A percentile compares a stretch with the other conserved stretches of the same genome.
These are phyloP conservation scores for Diaporthe helianthi DNA, from an alignment of 2,329 filamentous ascomycete genomes.

Conservation along the genomic window DNA sequence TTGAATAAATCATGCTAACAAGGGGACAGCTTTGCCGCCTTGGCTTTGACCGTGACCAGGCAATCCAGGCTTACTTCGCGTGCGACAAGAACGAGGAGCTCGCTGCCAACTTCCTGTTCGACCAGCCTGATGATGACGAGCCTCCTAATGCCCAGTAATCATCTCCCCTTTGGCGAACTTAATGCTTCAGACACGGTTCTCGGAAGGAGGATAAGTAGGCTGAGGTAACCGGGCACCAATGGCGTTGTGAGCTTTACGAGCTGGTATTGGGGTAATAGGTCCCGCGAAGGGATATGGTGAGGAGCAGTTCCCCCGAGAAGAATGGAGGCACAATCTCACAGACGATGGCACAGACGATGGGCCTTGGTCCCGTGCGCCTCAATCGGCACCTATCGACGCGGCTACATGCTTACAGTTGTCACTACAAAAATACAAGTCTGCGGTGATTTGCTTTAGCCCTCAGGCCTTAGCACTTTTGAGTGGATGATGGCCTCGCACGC, in stretches of 20 bases:
- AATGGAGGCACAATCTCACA: background rate
- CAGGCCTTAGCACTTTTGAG: background rate
- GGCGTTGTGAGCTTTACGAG: constrained; percentile 25
- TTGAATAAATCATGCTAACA: constrained; percentile 30
- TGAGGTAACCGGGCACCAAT: background rate
- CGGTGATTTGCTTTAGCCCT: constrained; percentile 4
- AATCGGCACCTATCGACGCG: background rate
- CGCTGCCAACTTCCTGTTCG: constrained; percentile 97
- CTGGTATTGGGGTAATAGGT: background rate
- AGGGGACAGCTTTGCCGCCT: constrained; percentile 80
- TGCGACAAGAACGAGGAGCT: constrained; percentile 99
- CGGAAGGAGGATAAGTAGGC: constrained; percentile 1
- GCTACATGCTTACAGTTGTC: constrained; percentile 10
- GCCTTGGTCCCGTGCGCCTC: background rate
- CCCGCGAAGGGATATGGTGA: background rate
- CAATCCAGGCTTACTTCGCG: constrained; percentile 98
- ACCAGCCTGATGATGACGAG: constrained; percentile 89
- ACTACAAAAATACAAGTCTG: constrained; percentile 11
- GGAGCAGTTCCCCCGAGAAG: background rate
- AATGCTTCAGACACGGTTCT: background rate
- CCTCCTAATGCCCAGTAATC: constrained; percentile 52
- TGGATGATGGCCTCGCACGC: background rate
- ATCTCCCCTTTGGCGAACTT: background rate
- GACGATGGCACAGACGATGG: background rate
- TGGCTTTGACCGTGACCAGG: constrained; percentile 90